Percentiles rank a stretch among this genome's conserved stretches.
Conservation (phyloP, 345 rosid genomes). For the Camelina laxa region DNA sequence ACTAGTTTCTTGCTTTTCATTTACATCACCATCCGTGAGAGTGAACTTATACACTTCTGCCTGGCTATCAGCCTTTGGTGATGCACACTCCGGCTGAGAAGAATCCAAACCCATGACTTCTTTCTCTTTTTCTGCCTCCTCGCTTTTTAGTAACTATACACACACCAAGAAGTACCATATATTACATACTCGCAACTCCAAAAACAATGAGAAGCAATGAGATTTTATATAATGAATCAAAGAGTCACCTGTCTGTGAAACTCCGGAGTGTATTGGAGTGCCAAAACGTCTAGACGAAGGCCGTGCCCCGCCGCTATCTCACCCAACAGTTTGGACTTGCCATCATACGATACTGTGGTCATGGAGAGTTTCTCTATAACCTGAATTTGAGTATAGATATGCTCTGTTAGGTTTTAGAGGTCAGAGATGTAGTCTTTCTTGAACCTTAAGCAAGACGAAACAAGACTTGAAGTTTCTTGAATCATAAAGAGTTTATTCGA, state of each 20-base stretch:
- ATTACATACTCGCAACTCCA: neutral
- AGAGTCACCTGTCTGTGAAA: slow-evolving; percentile 25
- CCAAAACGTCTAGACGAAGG: slow-evolving; percentile 49
- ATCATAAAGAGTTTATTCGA: neutral
- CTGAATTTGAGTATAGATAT: slow-evolving; percentile 39
- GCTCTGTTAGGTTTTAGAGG: neutral
- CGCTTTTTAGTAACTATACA: slow-evolving; percentile 8
- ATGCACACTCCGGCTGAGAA: neutral
- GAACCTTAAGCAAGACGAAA: neutral
- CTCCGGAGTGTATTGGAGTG: slow-evolving; percentile 57
- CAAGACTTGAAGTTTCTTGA: neutral
- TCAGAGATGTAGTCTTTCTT: neutral
- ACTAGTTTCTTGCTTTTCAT: slow-evolving; percentile 13
- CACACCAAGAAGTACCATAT: neutral
- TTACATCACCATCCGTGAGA: neutral
- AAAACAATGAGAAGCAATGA: neutral
- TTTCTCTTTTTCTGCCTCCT: slow-evolving; percentile 2
- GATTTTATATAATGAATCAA: neutral
- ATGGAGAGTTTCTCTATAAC: slow-evolving; percentile 59
- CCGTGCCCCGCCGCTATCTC: slow-evolving; percentile 56
- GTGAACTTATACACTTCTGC: slow-evolving; percentile 36
- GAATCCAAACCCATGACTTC: neutral
- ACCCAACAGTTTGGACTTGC: slow-evolving; percentile 54
- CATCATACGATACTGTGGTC: slow-evolving; percentile 55
- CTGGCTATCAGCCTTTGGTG: neutral